Conservation (phyloP, 257 asterid genomes). For the Petrea volubilis region DNA sequence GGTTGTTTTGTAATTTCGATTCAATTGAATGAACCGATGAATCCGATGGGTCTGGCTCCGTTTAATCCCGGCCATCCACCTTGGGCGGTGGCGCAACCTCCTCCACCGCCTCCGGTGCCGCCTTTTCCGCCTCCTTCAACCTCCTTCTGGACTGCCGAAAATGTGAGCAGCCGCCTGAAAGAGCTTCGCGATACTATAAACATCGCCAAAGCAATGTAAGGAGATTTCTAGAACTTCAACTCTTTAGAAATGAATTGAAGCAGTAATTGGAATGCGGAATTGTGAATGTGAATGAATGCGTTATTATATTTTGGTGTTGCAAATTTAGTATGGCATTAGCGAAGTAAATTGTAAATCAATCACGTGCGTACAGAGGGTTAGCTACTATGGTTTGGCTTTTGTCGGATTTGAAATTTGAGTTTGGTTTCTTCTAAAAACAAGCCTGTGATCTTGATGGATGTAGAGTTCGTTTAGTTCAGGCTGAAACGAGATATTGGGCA, state of each 20-base stretch:
- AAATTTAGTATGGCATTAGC: background rate
- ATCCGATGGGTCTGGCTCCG: conserved; percentile 42
- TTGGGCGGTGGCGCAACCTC: conserved; percentile 36
- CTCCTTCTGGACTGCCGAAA: conserved; percentile 53
- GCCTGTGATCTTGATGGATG: no score
- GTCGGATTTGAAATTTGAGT: background rate
- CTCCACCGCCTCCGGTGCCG: conserved; percentile 50
- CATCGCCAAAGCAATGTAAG: conserved; percentile 57
- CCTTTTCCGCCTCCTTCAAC: conserved; percentile 64
- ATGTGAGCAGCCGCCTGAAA: conserved; percentile 43
- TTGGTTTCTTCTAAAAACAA: background rate
- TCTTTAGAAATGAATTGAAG: background rate
- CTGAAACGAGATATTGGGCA: background rate
- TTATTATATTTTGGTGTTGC: background rate
- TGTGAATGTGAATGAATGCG: background rate
- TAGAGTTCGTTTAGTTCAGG: background rate
- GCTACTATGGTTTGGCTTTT: no score
- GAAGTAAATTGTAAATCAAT: background rate
- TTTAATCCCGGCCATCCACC: conserved; percentile 30
- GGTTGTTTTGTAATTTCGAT: background rate
- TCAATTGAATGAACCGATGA: conserved; percentile 39
- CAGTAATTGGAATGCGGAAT: background rate
- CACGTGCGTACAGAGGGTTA: no score
- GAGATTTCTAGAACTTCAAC: background rate
- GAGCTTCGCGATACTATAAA: conserved; percentile 43